Conservation (phyloP, 2,329 filamentous ascomycete genomes). For the Fusarium sp. region DNA sequence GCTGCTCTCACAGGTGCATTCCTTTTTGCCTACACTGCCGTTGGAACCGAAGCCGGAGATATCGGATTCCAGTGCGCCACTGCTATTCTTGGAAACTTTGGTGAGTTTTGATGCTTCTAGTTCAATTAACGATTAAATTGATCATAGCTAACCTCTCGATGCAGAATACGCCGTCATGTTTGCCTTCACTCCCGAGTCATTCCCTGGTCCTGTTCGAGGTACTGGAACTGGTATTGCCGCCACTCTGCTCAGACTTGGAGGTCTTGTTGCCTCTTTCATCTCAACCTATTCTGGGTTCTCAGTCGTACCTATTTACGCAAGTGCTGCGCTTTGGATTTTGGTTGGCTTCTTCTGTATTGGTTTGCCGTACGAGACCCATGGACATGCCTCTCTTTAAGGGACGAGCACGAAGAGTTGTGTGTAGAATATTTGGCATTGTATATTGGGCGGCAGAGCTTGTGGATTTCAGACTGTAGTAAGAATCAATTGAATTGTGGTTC, state of each 20-base stretch:
- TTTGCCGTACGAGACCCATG: slow-evolving; percentile 60
- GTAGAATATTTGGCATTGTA: neutral
- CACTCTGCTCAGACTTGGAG: slow-evolving; percentile 55
- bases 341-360: slow-evolving; percentile 60
- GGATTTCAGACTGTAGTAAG: too few species aligned
- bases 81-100: slow-evolving; percentile 11
- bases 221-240: slow-evolving; percentile 65
- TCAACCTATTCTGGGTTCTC: slow-evolving; percentile 61
- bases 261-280: slow-evolving; percentile 61
- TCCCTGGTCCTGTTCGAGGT: slow-evolving; percentile 67
- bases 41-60: slow-evolving; percentile 5
- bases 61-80: slow-evolving; percentile 15
- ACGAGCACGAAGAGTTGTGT: fast-evolving
- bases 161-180: slow-evolving; percentile 17
- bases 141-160: neutral
- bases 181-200: slow-evolving; percentile 65
- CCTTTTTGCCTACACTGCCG: slow-evolving; percentile 37
- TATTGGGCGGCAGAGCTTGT: fast-evolving
- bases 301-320: slow-evolving; percentile 60
- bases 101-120: slow-evolving; percentile 48
- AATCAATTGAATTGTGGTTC: too few species aligned
- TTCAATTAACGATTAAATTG: slow-evolving; percentile 33
- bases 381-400: slow-evolving; percentile 8
- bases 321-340: slow-evolving; percentile 61
- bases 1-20: slow-evolving; percentile 35